phyloP scores from a whole-genome alignment of 2,329 filamentous ascomycete species.

The Ceratocystis cubensis region DNA sequence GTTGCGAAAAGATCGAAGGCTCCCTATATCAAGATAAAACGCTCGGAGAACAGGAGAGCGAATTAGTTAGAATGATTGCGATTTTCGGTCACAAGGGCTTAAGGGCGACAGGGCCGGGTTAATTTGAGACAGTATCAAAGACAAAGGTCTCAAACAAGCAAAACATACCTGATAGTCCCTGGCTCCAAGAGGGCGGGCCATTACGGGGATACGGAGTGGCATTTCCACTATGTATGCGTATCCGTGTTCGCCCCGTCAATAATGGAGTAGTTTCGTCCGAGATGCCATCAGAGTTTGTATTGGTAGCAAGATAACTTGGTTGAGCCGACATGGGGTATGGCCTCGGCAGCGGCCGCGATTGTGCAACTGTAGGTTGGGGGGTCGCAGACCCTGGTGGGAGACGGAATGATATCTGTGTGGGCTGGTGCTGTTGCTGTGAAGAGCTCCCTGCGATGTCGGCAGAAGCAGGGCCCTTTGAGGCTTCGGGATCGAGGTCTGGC shows the following conservation, averaged over 20 bases:
- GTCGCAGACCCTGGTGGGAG: conserved; percentile 18
- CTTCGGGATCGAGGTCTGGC: neutral
- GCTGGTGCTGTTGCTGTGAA: neutral
- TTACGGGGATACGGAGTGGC: conserved; percentile 19
- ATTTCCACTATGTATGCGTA: conserved; percentile 31
- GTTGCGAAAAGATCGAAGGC: conserved; percentile 32
- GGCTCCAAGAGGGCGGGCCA: conserved; percentile 28
- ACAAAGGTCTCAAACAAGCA: neutral
- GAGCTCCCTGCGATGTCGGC: neutral
- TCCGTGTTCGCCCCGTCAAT: conserved; percentile 32
- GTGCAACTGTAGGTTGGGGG: conserved; percentile 20
- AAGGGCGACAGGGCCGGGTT: too few relatives aligned
- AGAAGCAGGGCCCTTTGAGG: neutral
- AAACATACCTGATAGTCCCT: conserved; percentile 34
- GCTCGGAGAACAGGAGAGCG: neutral
- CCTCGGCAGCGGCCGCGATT: conserved; percentile 20
- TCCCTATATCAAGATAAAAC: conserved; percentile 20
- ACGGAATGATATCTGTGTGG: conserved; percentile 18
- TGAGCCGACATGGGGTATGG: conserved; percentile 20
- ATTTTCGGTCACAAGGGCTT: neutral
- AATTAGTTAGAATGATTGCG: too few relatives aligned
- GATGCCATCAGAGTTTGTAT: conserved; percentile 15
- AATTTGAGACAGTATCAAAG: neutral
- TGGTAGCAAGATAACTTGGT: conserved; percentile 11
- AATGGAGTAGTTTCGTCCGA: conserved; percentile 37